Evolutionary conservation across 176 grass and related monocot genomes (phyloP), one percentile per base, ranked within the genome.

Genomic region (Carex myosuroides): DNA sequence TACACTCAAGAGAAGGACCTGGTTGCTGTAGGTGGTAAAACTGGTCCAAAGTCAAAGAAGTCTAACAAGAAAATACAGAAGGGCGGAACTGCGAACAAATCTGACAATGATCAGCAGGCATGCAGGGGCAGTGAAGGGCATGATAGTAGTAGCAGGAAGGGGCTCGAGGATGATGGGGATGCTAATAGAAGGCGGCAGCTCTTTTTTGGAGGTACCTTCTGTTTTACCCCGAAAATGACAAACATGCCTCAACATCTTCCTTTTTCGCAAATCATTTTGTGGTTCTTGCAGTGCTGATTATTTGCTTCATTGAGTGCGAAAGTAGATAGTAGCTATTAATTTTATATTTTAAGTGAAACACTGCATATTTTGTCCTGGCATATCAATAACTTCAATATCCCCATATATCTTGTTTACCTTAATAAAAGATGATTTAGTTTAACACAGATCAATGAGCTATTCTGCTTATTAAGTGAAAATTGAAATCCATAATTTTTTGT

Each of bases 31-130:
- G 85, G 87, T 72, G 88, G 73, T 64, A 74, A 79, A 69, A 84
- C 67, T 85, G 84, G 81, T 75, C 62, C 84, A 60, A 89, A 89
- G 42, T 67, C 80, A 75, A 95, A 90, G 70, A 93, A 84, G 63
- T 50, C 61, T 68, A 16, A 56, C 22, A 77, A 77, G 21, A 77
- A 16, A 55, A 77, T 33, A 30, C 73, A 55, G 5, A 77, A 53
- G 22, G 50, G 73, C 50, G 32, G 17, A 55, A 44, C 67, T 54
- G 87, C 70, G 3, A 85, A 87, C 77, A 87, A 61, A 63, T 81
- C 87, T 60, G 95, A 94, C 61, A 84, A 94, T 91, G 95, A 98
- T n/a, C 89, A 87, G 86, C 92, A 95, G 64, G 92, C 91, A 70
- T 98, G 91, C 80, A 95, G 89, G 84, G 91, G 89, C 65, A 95